These are phyloP conservation scores for Acanthamoeba sp. DNA, from an alignment of 208 protist genomes.

Conservation along the genomic window DNA sequence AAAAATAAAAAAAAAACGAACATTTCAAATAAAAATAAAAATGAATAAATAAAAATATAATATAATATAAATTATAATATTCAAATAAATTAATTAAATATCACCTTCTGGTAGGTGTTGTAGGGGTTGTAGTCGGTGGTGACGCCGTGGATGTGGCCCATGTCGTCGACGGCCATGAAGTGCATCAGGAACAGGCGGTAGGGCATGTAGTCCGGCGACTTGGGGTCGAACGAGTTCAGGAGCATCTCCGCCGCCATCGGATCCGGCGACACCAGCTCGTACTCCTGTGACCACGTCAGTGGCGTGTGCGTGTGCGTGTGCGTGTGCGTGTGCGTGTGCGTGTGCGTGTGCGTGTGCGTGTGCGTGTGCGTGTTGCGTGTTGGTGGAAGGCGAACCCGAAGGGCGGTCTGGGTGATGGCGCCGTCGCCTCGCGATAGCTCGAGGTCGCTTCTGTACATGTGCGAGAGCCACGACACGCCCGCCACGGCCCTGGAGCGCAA, in stretches of 20 bases:
- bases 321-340: too few species aligned
- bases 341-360: too few species aligned
- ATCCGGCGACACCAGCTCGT: constrained; percentile 15
- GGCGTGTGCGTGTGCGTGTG: too few species aligned
- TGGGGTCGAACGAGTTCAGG: constrained; percentile 12
- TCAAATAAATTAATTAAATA: too few species aligned
- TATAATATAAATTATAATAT: too few species aligned
- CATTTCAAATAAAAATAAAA: too few species aligned
- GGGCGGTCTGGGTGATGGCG: background rate
- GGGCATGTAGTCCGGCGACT: background rate
- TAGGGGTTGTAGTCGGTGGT: constrained; percentile 43
- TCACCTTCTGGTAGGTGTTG: constrained; percentile 58
- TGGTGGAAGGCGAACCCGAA: background rate
- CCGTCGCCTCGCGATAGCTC: constrained; percentile 11
- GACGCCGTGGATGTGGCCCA: constrained; percentile 29
- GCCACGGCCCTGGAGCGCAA: background rate
- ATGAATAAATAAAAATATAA: too few species aligned
- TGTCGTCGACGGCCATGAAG: constrained; percentile 48
- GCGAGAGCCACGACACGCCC: background rate
- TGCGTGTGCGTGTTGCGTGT: too few species aligned
- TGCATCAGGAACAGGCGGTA: constrained; percentile 43
- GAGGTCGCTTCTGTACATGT: constrained; percentile 47
- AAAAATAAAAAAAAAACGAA: too few species aligned
- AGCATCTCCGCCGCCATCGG: constrained; percentile 38
- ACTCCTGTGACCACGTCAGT: too few species aligned